Evolutionary conservation across 176 grass and related monocot species (phyloP).

Genomic region (Canna indica): DNA sequence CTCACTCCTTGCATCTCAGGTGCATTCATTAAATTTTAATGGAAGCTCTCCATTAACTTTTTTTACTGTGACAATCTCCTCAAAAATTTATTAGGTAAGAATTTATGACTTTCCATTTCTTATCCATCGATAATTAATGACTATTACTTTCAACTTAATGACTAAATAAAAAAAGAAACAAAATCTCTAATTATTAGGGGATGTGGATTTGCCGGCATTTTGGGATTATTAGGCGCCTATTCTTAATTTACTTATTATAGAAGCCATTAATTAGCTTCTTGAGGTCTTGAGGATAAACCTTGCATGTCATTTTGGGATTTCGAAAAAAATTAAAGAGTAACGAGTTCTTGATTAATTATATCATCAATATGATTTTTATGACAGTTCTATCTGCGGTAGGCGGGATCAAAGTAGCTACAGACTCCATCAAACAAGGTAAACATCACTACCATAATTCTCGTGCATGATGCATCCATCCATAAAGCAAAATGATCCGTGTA

Average conservation of each 20-base stretch:
- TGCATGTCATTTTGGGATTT: background rate
- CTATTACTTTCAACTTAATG: too few relatives aligned
- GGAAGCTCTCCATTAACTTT: too few relatives aligned
- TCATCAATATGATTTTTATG: background rate
- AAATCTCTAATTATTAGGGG: too few relatives aligned
- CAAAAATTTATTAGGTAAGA: too few relatives aligned
- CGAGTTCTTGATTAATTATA: background rate
- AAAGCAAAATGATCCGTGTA: too few relatives aligned
- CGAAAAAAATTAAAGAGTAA: background rate
- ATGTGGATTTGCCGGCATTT: too few relatives aligned
- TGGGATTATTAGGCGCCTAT: too few relatives aligned
- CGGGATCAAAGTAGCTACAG: background rate
- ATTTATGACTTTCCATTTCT: too few relatives aligned
- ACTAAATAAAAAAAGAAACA: too few relatives aligned
- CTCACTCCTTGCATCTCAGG: slow-evolving; percentile 69
- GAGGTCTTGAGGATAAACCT: background rate
- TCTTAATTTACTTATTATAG: too few relatives aligned
- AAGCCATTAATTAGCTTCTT: too few relatives aligned
- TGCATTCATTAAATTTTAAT: slow-evolving; percentile 13
- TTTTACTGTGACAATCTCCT: background rate
- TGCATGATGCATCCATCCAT: background rate
- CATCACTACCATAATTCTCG: background rate
- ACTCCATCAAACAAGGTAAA: background rate
- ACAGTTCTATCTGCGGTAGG: slow-evolving; percentile 15
- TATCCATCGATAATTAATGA: too few relatives aligned